A percentile compares a stretch with the other conserved stretches of the same genome.
Evolutionary conservation across 192 early-diverging fungal species (phyloP).

Genomic region (Coemansia asiatica): DNA sequence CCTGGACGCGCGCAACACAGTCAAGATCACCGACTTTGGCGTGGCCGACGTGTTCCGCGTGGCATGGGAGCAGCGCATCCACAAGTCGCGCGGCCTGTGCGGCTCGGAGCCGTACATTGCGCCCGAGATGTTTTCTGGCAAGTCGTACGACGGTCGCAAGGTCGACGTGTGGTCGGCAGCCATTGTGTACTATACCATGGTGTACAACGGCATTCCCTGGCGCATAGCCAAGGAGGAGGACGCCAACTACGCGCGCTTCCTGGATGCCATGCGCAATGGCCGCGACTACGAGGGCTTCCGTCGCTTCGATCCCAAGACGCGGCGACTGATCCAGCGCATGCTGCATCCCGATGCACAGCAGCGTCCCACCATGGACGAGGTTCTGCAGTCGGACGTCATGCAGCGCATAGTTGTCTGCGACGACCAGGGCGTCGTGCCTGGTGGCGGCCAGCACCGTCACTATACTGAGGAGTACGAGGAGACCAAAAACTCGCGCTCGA

Average conservation of each 20-base stretch:
- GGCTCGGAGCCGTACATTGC: slow-evolving; percentile 98
- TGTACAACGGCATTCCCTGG: slow-evolving; percentile 69
- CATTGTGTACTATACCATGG: slow-evolving; percentile 86
- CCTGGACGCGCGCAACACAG: slow-evolving; percentile 70
- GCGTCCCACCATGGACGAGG: slow-evolving; percentile 67
- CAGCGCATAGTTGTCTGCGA: slow-evolving; percentile 65
- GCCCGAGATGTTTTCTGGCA: slow-evolving; percentile 75
- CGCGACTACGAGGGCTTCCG: slow-evolving; percentile 81
- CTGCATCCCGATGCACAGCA: slow-evolving; percentile 75
- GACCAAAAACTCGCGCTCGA: slow-evolving; percentile 41
- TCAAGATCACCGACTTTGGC: slow-evolving; percentile 99
- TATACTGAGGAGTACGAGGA: slow-evolving; percentile 58
- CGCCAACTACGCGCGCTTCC: slow-evolving; percentile 62
- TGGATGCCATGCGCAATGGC: slow-evolving; percentile 60
- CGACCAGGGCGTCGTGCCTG: slow-evolving; percentile 42
- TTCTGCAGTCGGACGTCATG: slow-evolving; percentile 78
- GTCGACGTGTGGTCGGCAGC: slow-evolving; percentile 95
- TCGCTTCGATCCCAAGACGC: slow-evolving; percentile 63
- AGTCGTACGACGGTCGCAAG: slow-evolving; percentile 85
- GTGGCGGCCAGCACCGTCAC: slow-evolving; percentile 44
- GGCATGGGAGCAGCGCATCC: slow-evolving; percentile 75
- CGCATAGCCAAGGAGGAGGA: slow-evolving; percentile 62
- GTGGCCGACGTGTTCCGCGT: slow-evolving; percentile 93
- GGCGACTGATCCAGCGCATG: slow-evolving; percentile 75
- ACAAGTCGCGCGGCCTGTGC: slow-evolving; percentile 84